Evolutionary conservation across 345 rosid species (phyloP), one percentile per base, ranked within the genome.

Genomic region (Salix suchowensis): DNA sequence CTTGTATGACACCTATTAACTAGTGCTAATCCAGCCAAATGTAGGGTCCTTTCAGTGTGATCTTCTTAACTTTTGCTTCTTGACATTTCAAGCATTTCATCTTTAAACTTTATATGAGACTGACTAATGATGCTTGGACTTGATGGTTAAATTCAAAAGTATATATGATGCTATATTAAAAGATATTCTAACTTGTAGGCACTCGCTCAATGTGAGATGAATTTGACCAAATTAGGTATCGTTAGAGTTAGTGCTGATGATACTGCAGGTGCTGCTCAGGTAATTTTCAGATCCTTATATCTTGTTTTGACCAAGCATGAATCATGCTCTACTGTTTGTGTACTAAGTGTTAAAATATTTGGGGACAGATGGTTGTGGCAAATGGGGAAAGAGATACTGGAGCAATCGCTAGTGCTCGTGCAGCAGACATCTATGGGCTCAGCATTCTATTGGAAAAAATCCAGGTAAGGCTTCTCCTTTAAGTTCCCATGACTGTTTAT

Each of bases 211-310:
- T 91, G 98, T 80, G 92, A 91, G 84, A 88, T 74, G 85, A 79
- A 88, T 70, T 85, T 96, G 71, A 86, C 73, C 82, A 77, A 80
- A 46, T 81, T 96, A 79, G 97, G 90, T 55, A 67, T 96, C 24
- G 68, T 82, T 28, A 86, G 90, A 86, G 82, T 87, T 55, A 86
- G 78, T 74, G 78, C 88, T 19, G 88, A 92, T 77, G 99, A 93
- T 73, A 87, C 94, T 58, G 99, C 99, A 1, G 88, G 86, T 77
- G 98, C 97, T 60, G 99, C 99, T 81, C 90, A 83, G 97, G 99
- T 96, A 77, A 42, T 18, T 11, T 70, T 52, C 65, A 23, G 37
- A 79, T 67, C 48, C 46, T 70, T 39, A 14, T 36, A 58, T 61
- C 61, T 68, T 70, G 19, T 76, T 70, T 64, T 76, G 73, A 3